Conservation (phyloP, 495 filamentous ascomycete species). For the Geoglossum glabrum region DNA sequence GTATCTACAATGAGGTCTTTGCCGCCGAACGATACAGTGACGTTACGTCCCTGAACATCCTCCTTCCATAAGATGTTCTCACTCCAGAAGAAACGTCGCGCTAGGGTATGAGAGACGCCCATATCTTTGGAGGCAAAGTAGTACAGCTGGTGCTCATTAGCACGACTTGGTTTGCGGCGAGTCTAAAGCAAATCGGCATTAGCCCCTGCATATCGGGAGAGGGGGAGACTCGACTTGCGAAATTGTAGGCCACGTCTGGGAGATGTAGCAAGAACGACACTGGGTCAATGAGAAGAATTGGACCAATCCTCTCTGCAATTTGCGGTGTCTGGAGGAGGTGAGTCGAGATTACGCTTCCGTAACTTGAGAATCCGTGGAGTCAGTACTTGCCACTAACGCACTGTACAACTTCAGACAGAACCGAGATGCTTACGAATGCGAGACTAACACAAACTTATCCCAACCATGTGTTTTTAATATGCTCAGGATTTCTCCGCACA, state of each 20-base stretch:
- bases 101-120: conserved; percentile 36
- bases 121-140: conserved; percentile 48
- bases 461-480: conserved; percentile 32
- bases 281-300: conserved; percentile 39
- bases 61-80: conserved; percentile 48
- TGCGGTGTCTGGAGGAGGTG: conserved; percentile 32
- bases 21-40: conserved; percentile 34
- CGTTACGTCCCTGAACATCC: conserved; percentile 27
- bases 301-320: conserved; percentile 23
- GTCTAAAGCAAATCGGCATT: conserved; percentile 17
- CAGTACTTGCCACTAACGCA: not conserved
- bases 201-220: not conserved
- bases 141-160: conserved; percentile 45
- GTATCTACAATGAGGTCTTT: conserved; percentile 47
- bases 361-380: not conserved
- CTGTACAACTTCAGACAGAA: not conserved
- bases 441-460: conserved; percentile 31
- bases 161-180: conserved; percentile 26
- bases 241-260: conserved; percentile 53
- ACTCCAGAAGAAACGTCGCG: conserved; percentile 45
- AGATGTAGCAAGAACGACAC: conserved; percentile 44
- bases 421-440: conserved; percentile 33
- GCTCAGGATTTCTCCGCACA: conserved; percentile 28
- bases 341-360: conserved; percentile 40
- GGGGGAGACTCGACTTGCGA: conserved; percentile 13